These are phyloP conservation scores for Paxillus rubicundulus DNA, from an alignment of 768 basidiomycete genomes.

Conservation along the genomic window DNA sequence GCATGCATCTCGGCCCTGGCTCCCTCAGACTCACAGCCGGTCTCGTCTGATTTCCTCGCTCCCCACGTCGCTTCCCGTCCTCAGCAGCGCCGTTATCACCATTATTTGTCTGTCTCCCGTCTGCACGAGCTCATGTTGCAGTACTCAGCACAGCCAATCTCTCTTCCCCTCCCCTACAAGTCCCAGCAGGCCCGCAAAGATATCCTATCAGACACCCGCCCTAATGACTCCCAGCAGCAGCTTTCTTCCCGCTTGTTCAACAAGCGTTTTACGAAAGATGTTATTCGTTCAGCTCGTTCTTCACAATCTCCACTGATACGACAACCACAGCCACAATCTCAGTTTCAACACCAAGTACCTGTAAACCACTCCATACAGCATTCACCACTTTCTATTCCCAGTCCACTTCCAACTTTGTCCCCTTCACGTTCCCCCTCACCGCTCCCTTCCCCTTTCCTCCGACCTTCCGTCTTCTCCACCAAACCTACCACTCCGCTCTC, in stretches of 20 bases:
- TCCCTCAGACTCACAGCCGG: slow-evolving; percentile 35
- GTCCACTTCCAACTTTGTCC: slow-evolving; percentile 5
- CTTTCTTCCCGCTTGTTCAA: slow-evolving; percentile 32
- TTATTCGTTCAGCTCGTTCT: slow-evolving; percentile 18
- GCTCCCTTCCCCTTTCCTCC: slow-evolving; percentile 29
- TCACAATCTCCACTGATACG: slow-evolving; percentile 15
- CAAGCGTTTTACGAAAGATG: slow-evolving; percentile 35
- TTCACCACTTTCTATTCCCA: slow-evolving; percentile 14
- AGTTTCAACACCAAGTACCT: not conserved
- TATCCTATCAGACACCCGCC: slow-evolving; percentile 26
- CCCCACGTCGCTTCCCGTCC: slow-evolving; percentile 20
- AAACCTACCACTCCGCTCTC: slow-evolving; percentile 30
- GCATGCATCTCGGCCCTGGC: slow-evolving; percentile 29
- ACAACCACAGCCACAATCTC: not conserved
- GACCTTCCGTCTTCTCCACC: slow-evolving; percentile 31
- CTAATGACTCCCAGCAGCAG: slow-evolving; percentile 25
- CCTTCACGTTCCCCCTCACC: slow-evolving; percentile 21
- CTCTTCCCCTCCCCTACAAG: slow-evolving; percentile 33
- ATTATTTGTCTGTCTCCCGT: slow-evolving; percentile 28
- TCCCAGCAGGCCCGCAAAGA: slow-evolving; percentile 29
- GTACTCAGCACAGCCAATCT: slow-evolving; percentile 39
- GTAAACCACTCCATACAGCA: slow-evolving; percentile 9
- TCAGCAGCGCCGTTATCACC: slow-evolving; percentile 34
- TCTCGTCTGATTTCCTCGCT: slow-evolving; percentile 52
- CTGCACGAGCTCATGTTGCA: slow-evolving; percentile 55